A percentile compares a stretch with the other conserved stretches of the same genome.
These are phyloP conservation scores for Senecio squalidus DNA, from an alignment of 140 eudicot genomes.

Conservation along the genomic window DNA sequence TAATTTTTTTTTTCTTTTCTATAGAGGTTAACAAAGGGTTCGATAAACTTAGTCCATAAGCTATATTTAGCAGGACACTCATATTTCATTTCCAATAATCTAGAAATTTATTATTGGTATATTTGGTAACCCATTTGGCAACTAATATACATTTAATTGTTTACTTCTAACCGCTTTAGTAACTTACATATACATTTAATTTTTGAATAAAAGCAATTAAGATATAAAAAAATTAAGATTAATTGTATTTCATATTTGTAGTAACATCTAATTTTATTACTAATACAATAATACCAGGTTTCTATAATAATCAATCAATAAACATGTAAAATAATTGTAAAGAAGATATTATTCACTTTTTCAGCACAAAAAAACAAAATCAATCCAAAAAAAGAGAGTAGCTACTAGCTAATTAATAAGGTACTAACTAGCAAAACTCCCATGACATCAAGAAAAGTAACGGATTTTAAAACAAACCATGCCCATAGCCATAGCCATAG, in stretches of 20 bases:
- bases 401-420: constrained; percentile 17
- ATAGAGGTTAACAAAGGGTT: too few species aligned
- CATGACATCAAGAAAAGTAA: not conserved
- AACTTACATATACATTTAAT: not conserved
- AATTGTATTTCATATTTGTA: not conserved
- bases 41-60: too few species aligned
- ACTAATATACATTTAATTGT: not conserved
- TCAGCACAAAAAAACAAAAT: not conserved
- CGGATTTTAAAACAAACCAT: constrained; percentile 13
- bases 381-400: too few species aligned
- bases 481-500: constrained; percentile 19
- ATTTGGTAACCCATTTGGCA: too few species aligned
- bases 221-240: not conserved
- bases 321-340: too few species aligned
- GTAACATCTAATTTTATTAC: not conserved
- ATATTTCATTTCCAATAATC: too few species aligned
- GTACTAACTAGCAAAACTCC: constrained; percentile 19
- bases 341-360: too few species aligned
- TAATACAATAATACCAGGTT: not conserved
- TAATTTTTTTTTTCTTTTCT: too few species aligned
- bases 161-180: not conserved
- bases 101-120: too few species aligned
- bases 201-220: constrained; percentile 1
- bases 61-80: too few species aligned
- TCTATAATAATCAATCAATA: too few species aligned